These are phyloP conservation scores for Carpinus viminea DNA, from an alignment of 306 rosid genomes.

Conservation along the genomic window DNA sequence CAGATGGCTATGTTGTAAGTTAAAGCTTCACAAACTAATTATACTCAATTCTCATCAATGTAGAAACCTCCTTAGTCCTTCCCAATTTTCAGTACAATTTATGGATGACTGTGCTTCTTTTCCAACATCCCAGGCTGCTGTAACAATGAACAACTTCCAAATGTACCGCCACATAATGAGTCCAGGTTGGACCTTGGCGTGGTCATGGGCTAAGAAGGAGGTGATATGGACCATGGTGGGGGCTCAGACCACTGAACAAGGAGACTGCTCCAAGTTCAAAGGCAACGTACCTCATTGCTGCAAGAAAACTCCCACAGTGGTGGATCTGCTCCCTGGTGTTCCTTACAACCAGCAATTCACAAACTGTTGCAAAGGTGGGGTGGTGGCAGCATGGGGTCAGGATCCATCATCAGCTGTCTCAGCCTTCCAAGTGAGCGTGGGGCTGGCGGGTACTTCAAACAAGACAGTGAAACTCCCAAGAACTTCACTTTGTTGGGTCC, in stretches of 20 bases:
- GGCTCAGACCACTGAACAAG: constrained; percentile 91
- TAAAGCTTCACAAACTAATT: neutral
- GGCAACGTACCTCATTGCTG: constrained; percentile 86
- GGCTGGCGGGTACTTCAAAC: constrained; percentile 79
- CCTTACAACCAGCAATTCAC: constrained; percentile 91
- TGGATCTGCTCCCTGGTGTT: constrained; percentile 89
- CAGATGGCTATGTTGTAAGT: constrained; percentile 92
- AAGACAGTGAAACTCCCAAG: constrained; percentile 78
- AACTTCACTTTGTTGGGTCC: constrained; percentile 89
- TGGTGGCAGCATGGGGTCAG: constrained; percentile 89
- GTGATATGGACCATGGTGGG: constrained; percentile 84
- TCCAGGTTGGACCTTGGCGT: constrained; percentile 91
- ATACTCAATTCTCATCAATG: neutral
- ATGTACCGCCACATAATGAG: constrained; percentile 85
- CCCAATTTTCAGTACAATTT: neutral
- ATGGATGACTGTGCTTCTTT: neutral
- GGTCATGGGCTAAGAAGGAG: constrained; percentile 94
- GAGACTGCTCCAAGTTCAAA: constrained; percentile 90
- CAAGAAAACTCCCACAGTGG: constrained; percentile 76
- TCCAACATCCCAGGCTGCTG: constrained; percentile 50
- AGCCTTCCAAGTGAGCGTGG: constrained; percentile 82
- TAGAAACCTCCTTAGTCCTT: neutral
- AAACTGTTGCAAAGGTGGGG: constrained; percentile 96
- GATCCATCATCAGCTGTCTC: constrained; percentile 80
- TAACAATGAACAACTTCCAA: constrained; percentile 82